Conservation (phyloP, 768 basidiomycete species). For the Tulasnella sp. region DNA sequence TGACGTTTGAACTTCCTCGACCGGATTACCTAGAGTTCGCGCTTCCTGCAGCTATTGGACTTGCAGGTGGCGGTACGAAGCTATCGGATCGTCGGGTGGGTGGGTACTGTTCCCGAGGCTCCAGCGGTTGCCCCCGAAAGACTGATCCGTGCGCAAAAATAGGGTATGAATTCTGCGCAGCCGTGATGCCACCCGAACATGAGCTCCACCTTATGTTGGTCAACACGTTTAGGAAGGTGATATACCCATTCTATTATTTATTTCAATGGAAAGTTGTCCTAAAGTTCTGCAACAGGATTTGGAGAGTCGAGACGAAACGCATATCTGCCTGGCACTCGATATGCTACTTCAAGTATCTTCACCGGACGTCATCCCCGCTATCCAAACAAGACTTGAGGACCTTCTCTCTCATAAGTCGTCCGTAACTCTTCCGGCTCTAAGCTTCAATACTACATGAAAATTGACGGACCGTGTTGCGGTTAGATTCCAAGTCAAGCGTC, state of each 20-base stretch:
- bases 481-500: constrained; percentile 58
- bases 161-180: constrained; percentile 78
- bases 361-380: constrained; percentile 69
- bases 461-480: constrained; percentile 12
- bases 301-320: constrained; percentile 51
- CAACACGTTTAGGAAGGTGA: constrained; percentile 78
- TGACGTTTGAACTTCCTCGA: constrained; percentile 23
- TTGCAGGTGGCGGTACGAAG: constrained; percentile 64
- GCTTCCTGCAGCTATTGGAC: constrained; percentile 66
- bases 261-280: not conserved
- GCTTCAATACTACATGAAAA: not conserved
- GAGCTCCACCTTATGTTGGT: constrained; percentile 79
- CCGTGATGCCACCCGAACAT: constrained; percentile 63
- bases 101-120: constrained; percentile 46
- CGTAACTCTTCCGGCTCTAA: constrained; percentile 42
- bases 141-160: constrained; percentile 1
- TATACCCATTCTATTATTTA: not conserved
- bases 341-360: constrained; percentile 57
- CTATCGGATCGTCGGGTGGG: constrained; percentile 53
- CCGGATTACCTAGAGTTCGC: constrained; percentile 60
- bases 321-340: constrained; percentile 70
- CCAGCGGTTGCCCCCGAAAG: not conserved
- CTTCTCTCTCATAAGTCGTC: constrained; percentile 73
- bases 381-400: constrained; percentile 59
- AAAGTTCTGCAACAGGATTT: constrained; percentile 54